Evolutionary conservation across 148 eudicot genomes (phyloP).

Genomic region (Rheum nobile): DNA sequence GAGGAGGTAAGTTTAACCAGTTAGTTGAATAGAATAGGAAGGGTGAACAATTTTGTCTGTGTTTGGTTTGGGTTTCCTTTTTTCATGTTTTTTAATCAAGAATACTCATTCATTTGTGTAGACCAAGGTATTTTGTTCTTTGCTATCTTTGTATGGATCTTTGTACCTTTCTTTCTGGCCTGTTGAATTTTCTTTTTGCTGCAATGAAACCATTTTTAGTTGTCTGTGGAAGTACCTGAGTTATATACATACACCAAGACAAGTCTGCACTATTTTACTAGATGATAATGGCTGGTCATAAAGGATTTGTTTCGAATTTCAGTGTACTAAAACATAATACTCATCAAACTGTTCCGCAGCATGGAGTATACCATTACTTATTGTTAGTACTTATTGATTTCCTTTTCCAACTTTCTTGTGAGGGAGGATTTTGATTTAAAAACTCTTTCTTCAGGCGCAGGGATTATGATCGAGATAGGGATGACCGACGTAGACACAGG

Average conservation of each 20-base stretch:
- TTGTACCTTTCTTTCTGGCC: not conserved
- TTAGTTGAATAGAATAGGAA: not conserved
- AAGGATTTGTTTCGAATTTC: not conserved
- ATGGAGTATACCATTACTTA: not conserved
- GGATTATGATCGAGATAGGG: conserved; percentile 67
- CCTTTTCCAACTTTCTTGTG: not conserved
- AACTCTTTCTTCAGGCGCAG: conserved; percentile 38
- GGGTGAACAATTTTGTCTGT: not conserved
- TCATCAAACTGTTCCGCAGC: not conserved
- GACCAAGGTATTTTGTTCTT: not conserved
- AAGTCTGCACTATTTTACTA: not conserved
- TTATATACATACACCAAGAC: not conserved
- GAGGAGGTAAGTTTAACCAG: not conserved
- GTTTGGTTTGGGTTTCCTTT: not conserved
- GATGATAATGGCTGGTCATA: not conserved
- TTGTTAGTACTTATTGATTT: not conserved
- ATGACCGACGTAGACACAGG: conserved; percentile 48
- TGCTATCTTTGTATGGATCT: not conserved
- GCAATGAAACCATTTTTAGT: not conserved
- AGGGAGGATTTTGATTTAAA: not conserved
- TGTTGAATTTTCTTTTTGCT: not conserved
- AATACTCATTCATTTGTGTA: not conserved
- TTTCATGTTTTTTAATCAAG: not conserved
- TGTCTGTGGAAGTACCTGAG: not conserved
- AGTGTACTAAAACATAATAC: not conserved